These are phyloP conservation scores for Polytolypa hystricis DNA, from an alignment of 2,329 filamentous ascomycete species.

Conservation along the genomic window DNA sequence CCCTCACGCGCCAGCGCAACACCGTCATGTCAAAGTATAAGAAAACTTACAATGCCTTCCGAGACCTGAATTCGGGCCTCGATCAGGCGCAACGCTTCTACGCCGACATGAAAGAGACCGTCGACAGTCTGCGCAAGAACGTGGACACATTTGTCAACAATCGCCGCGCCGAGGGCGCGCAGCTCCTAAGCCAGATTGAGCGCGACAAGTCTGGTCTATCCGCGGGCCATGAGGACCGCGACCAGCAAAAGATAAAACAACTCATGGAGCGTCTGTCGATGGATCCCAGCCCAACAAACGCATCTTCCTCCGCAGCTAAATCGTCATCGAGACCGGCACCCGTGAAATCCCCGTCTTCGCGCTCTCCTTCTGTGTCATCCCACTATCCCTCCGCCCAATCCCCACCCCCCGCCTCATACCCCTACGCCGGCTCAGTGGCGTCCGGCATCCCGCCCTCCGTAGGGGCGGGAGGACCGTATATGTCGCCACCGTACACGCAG, in stretches of 20 bases:
- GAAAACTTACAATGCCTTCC: constrained; percentile 82
- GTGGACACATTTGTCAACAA: constrained; percentile 97
- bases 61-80: constrained; percentile 77
- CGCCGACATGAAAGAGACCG: constrained; percentile 87
- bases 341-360: constrained; percentile 23
- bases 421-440: constrained; percentile 24
- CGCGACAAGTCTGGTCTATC: constrained; percentile 55
- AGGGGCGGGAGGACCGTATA: constrained; percentile 9
- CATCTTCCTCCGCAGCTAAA: constrained; percentile 35
- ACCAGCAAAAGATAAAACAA: constrained; percentile 72
- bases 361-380: constrained; percentile 29
- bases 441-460: constrained; percentile 18
- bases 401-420: constrained; percentile 19
- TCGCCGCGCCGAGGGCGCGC: constrained; percentile 76
- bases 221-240: constrained; percentile 58
- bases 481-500: constrained; percentile 28
- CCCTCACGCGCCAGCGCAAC: constrained; percentile 70
- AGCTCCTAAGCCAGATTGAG: constrained; percentile 81
- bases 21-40: constrained; percentile 79
- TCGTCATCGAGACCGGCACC: constrained; percentile 23
- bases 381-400: constrained; percentile 14
- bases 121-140: constrained; percentile 85
- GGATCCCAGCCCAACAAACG: constrained; percentile 43
- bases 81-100: constrained; percentile 89
- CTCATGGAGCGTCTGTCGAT: constrained; percentile 95